Conservation (phyloP, 441 rosid genomes). For the Gossypium lobatum region DNA sequence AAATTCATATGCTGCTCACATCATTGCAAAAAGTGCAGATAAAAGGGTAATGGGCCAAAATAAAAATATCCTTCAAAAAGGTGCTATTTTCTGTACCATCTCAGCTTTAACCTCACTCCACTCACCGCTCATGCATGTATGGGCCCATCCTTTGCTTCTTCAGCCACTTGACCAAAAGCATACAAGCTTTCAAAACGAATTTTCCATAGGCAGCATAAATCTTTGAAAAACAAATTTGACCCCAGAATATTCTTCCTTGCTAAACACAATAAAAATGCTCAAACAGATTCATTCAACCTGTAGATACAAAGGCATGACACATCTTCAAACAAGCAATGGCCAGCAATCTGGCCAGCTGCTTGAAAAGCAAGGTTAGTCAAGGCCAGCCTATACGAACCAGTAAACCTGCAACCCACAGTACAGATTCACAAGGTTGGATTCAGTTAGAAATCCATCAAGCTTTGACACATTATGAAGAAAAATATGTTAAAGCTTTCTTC, state of each 20-base stretch:
- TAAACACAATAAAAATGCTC: conserved; percentile 9
- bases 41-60: not conserved
- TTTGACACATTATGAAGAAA: conserved; percentile 19
- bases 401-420: conserved; percentile 26
- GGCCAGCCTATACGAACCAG: conserved; percentile 12
- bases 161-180: conserved; percentile 12
- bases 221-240: conserved; percentile 21
- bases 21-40: not conserved
- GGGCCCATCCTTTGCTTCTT: conserved; percentile 16
- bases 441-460: conserved; percentile 24
- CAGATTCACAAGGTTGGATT: conserved; percentile 24
- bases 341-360: conserved; percentile 1
- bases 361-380: conserved; percentile 4
- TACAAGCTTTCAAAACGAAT: conserved; percentile 14
- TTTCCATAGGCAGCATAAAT: not conserved
- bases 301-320: conserved; percentile 1
- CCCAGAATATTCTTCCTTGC: conserved; percentile 15
- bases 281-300: conserved; percentile 16
- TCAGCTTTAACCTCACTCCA: conserved; percentile 16
- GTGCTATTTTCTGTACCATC: conserved; percentile 6
- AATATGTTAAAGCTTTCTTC: conserved; percentile 16
- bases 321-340: conserved; percentile 7
- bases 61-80: conserved; percentile 6
- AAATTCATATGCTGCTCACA: not conserved
- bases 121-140: conserved; percentile 28